Base-by-base conservation (phyloP, 805 yeast species). In the Wickerhamomyces sydowiorum region DNA sequence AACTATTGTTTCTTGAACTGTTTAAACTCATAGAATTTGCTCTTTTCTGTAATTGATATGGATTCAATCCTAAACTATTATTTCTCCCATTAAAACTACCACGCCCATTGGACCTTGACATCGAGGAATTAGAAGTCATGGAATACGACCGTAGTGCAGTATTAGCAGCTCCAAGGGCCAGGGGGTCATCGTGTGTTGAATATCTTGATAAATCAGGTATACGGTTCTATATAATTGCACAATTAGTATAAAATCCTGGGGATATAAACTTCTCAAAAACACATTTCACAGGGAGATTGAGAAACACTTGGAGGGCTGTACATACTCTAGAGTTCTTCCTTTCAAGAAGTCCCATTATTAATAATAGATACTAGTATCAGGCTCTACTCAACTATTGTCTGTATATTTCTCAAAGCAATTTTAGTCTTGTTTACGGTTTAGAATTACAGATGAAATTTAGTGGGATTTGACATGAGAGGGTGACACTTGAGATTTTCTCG, bases 151-250 rank as follows among this genome's bases (percentile, higher is more conserved):
- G 48, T 10, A 24, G 19, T 10, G 42, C 40, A 3, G 30, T 24
- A 20, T 17, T n/a, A 5, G 39, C 38, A 47, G 57, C 36, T 54
- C 49, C 14, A 19, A 45, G 31, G 25, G 42, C 25, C 20, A 41
- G 20, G 19, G 42, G n/a, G n/a, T n/a, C n/a, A 17, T 41, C 40
- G 9, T 61, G 59, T 5, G 62, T 59, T 59, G 12, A 58, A 35
- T 62, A 62, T 36, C 66, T 53, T 9, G 67, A 61, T 14, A 62
- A 46, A 42, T 61, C 67, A 7, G 67, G 66, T 17, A 56, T 61
- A 42, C 50, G 53, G 27, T 52, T 50, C 36, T 56, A 33, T 14
- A 6, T 12, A n/a, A n/a, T n/a, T n/a, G 6, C 14, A 4, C 28
- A 12, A n/a, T n/a, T 60, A 59, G 34, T 55, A 53, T 3, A 54